These are phyloP conservation scores for Datisca glomerata DNA, from an alignment of 306 rosid species.

Conservation along the genomic window DNA sequence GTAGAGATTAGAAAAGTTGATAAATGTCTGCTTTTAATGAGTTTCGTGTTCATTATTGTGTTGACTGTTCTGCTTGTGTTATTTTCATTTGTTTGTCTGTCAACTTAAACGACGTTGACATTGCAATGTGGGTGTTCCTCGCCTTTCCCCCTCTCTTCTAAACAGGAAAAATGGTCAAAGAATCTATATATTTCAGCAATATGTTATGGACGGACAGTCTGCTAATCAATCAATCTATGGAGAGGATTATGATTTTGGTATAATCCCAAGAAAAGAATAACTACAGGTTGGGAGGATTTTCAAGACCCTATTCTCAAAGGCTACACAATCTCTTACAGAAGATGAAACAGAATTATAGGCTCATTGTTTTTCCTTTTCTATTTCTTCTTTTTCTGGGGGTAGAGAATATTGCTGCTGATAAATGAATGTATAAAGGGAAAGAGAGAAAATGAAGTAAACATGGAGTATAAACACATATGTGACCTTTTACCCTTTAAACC, in stretches of 20 bases:
- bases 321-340: not conserved
- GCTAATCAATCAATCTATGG: constrained; percentile 38
- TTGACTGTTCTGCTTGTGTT: too few relatives aligned
- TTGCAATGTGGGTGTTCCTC: constrained; percentile 6
- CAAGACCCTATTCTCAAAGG: not conserved
- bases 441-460: too few relatives aligned
- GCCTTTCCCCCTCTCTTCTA: too few relatives aligned
- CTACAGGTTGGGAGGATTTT: constrained; percentile 15
- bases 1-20: not conserved
- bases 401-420: constrained; percentile 9
- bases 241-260: constrained; percentile 21
- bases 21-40: not conserved
- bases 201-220: constrained; percentile 85
- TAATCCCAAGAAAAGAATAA: constrained; percentile 13
- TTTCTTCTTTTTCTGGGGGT: not conserved
- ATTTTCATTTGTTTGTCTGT: not conserved
- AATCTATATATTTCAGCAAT: constrained; percentile 89
- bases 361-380: not conserved
- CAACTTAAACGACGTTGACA: constrained; percentile 3
- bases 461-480: too few relatives aligned
- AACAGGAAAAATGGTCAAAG: constrained; percentile 90
- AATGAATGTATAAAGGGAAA: constrained; percentile 15
- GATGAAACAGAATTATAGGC: not conserved
- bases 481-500: too few relatives aligned
- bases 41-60: too few relatives aligned